Evolutionary conservation across 495 filamentous ascomycete genomes (phyloP).

Genomic region (Amphirosellinia nigrospora): DNA sequence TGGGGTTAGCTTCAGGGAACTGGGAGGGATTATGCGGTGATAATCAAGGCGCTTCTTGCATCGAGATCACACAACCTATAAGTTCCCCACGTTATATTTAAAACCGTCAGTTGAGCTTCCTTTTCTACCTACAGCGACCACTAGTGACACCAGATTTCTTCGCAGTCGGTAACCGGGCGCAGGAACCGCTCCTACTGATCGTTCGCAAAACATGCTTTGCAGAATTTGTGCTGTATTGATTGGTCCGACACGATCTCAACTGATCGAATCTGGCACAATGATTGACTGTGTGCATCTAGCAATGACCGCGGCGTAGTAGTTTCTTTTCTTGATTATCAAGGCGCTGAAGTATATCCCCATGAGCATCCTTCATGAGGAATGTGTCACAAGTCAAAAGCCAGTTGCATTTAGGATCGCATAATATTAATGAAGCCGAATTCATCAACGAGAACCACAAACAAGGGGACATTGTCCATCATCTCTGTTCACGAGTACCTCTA

Average conservation of each 20-base stretch:
- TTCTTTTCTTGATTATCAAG: background rate
- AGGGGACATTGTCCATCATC: background rate
- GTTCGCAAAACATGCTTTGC: conserved; percentile 11
- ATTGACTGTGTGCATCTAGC: conserved; percentile 22
- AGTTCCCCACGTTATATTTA: background rate
- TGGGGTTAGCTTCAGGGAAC: background rate
- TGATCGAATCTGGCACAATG: conserved; percentile 5
- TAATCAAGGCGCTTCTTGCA: conserved; percentile 7
- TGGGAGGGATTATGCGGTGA: background rate
- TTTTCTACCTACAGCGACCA: background rate
- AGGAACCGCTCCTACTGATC: conserved; percentile 7
- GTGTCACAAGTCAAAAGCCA: background rate
- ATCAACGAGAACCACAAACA: no score
- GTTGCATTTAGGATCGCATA: background rate
- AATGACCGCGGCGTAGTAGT: background rate
- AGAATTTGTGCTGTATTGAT: background rate
- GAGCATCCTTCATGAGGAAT: background rate
- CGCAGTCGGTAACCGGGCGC: background rate
- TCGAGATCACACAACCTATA: conserved; percentile 19
- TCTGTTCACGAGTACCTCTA: background rate
- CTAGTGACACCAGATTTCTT: background rate
- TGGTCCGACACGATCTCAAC: conserved; percentile 8
- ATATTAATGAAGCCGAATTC: background rate
- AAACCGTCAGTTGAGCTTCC: conserved; percentile 2
- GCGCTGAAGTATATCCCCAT: background rate